These are phyloP conservation scores for Cucumis cinereus DNA, from an alignment of 306 rosid species.

Conservation along the genomic window DNA sequence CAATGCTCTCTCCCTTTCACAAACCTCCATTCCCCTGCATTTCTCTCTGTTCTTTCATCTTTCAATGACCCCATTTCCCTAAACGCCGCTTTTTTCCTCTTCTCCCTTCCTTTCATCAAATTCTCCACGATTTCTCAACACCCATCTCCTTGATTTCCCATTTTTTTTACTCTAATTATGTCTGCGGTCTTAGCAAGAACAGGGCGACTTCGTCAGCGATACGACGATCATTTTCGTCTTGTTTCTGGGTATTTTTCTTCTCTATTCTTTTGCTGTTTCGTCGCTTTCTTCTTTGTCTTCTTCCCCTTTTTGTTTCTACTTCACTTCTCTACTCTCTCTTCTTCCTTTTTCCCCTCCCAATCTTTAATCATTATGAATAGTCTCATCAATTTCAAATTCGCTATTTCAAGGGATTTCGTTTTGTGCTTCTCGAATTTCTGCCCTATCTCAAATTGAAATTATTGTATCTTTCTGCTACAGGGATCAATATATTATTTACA, in stretches of 20 bases:
- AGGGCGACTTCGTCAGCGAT: slow-evolving; percentile 69
- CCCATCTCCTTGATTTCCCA: neutral
- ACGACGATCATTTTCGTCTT: slow-evolving; percentile 58
- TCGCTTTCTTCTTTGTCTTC: slow-evolving; percentile 7
- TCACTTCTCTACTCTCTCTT: neutral
- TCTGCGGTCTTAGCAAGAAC: slow-evolving; percentile 40
- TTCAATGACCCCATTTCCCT: neutral
- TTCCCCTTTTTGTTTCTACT: neutral
- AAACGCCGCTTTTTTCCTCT: neutral
- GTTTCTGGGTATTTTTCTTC: slow-evolving; percentile 60
- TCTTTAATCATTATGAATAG: neutral
- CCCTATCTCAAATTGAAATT: neutral
- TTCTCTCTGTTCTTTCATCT: neutral
- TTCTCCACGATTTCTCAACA: neutral
- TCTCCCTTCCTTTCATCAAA: neutral
- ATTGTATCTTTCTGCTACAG: neutral
- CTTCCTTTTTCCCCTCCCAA: neutral
- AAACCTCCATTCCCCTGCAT: neutral
- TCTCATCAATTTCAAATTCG: neutral
- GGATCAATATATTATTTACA: neutral
- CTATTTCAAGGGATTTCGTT: neutral
- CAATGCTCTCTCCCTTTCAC: neutral
- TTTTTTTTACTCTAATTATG: slow-evolving; percentile 20
- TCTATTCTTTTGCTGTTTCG: neutral
- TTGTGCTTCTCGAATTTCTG: neutral